Evolutionary conservation across 495 filamentous ascomycete species (phyloP), one percentile per base, ranked within the genome.

Genomic region (Penicillium coprophilum): DNA sequence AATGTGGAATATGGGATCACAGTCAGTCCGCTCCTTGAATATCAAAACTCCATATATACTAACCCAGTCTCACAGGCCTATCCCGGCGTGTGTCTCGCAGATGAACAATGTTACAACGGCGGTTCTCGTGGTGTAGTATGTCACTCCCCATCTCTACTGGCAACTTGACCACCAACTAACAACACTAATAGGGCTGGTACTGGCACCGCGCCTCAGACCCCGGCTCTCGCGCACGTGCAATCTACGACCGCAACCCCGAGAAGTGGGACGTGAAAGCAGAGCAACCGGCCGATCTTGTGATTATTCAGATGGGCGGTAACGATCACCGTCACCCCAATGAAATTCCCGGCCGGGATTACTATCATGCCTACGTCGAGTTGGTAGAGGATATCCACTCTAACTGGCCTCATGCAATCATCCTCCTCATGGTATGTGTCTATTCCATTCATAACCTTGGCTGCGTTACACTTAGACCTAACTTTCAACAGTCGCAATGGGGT

Each of bases 231-330:
- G 81, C 81, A 0, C 55, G 59, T 7, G 59, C 71, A 17, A 75
- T 81, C 11, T 82, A 79, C 59, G 82, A 80, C 55, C 73, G 78
- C 28, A 71, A 79, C 2, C 81, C 83, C 0, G 82, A 87, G 54
- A 64, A 74, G 0, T 89, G 82, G 81, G 79, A 85, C 58, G 86
- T 87, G 50, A 69, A 65, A 6, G 77, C 77, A 30, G 80, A 83
- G 49, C 80, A 76, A n/a, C 76, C 77, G 1, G 84, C 85, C 4
- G 85, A 88, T 59, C 72, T 90, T 9, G 85, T 86, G 12, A 59
- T 88, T 56, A 86, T 88, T 63, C 83, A 87, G 60, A 74, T 89
- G 39, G 86, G 85, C 24, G 87, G 84, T 17, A 89, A 89, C 58
- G 87, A 89, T 65, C 77, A 79, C 55, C 85, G 85, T 55, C 56